A percentile compares a stretch with the other conserved stretches of the same genome.
phyloP scores from a whole-genome alignment of 768 basidiomycete genomes.

The Trametes sanguinea region DNA sequence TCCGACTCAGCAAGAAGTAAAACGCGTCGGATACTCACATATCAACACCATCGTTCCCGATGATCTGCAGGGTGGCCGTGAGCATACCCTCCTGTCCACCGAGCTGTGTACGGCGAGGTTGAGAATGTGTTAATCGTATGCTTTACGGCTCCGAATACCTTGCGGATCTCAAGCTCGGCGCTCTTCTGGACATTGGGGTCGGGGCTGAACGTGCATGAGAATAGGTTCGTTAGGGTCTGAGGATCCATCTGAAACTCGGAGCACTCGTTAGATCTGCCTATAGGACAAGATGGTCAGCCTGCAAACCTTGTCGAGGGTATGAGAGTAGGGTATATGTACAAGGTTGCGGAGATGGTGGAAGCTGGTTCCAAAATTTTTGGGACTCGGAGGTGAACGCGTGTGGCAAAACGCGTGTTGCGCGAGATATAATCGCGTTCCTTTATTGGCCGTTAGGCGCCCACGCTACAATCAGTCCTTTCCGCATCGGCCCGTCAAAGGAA shows the following conservation, averaged over 20 bases:
- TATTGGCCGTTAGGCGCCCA: conserved; percentile 19
- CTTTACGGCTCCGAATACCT: conserved; percentile 45
- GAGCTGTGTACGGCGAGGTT: conserved; percentile 49
- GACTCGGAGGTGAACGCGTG: conserved; percentile 18
- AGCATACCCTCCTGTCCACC: conserved; percentile 81
- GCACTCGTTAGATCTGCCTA: background rate
- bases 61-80: conserved; percentile 82
- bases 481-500: background rate
- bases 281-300: background rate
- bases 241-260: conserved; percentile 57
- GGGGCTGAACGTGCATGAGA: conserved; percentile 76
- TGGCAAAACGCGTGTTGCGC: conserved; percentile 27
- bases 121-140: background rate
- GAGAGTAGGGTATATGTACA: conserved; percentile 25
- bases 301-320: conserved; percentile 14
- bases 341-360: conserved; percentile 3
- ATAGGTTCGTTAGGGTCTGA: conserved; percentile 73
- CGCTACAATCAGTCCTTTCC: conserved; percentile 8
- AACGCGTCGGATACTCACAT: conserved; percentile 56
- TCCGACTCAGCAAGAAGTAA: conserved; percentile 10
- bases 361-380: conserved; percentile 25
- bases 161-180: conserved; percentile 85
- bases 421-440: conserved; percentile 21
- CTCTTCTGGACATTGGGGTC: conserved; percentile 88
- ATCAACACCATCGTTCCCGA: conserved; percentile 75